Evolutionary conservation across 768 basidiomycete genomes (phyloP), one percentile per base, ranked within the genome.

Genomic region (Pleurotus djamor): DNA sequence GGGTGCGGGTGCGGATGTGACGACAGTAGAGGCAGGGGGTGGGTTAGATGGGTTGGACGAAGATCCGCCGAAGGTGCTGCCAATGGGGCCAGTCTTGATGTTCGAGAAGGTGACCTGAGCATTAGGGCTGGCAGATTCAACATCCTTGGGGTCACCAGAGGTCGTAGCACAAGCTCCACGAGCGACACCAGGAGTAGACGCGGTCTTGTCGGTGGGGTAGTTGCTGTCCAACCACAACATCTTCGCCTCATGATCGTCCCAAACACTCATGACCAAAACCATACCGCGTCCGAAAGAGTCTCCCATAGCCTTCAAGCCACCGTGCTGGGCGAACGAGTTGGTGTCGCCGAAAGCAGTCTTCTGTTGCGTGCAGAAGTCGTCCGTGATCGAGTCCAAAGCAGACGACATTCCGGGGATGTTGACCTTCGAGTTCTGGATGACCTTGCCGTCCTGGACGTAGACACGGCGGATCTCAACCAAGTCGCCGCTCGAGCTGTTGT

Each of bases 381-480:
- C 69, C 54, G 72, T 75, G 69, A 77, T 67, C 32, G 72, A 74
- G 69, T 75, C 66, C 2, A 55, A 2, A 64, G 57, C 62, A 43
- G 47, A 28, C 12, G 16, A 12, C 12, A 58, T 47, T 4, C 57
- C 57, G 1, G 57, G 57, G 33, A 80, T 64, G 65, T 69, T 74
- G 61, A 66, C 63, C 43, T 68, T 64, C 51, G 72, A 71, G 72
- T 79, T 79, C 57, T 70, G 69, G 68, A 78, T 77, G 59, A 78
- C 74, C 36, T 69, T 63, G 55, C 76, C 76, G 66, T 76, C 71
- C 68, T 79, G 78, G 45, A 79, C 74, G 68, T 79, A 79, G 54
- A 79, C 41, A 57, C 76, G 76, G 54, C 77, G 75, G 66, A 79
- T 80, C 63, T 76, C 77, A 35, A 65, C 66, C 65, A 79, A 74